Evolutionary conservation across 1,139 yeast genomes (phyloP).

Genomic region (Zygoascus meyerae): DNA sequence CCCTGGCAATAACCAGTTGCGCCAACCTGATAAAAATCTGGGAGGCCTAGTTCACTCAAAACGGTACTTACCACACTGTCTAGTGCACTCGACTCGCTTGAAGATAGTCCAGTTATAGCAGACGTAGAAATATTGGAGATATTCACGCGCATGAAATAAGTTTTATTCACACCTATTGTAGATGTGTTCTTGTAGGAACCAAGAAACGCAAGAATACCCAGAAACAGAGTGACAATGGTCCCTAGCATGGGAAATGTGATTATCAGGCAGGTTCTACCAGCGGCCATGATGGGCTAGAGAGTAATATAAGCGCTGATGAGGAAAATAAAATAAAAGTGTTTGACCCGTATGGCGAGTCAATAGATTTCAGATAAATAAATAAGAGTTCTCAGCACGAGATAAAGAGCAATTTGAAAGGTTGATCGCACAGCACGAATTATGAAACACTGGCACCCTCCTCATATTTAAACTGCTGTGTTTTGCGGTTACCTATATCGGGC

Average conservation of each 20-base stretch:
- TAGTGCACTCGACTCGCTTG: conserved; percentile 15
- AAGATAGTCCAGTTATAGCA: conserved; percentile 19
- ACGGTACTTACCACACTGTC: conserved; percentile 16
- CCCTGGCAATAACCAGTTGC: conserved; percentile 77
- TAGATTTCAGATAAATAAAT: background rate
- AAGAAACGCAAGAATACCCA: conserved; percentile 38
- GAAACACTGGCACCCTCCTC: no score
- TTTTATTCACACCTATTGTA: conserved; percentile 29
- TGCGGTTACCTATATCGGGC: no score
- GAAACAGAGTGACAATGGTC: conserved; percentile 36
- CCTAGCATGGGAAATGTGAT: conserved; percentile 38
- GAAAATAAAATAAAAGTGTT: background rate
- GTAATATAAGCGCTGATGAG: background rate
- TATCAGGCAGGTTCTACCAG: conserved; percentile 31
- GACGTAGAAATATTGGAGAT: conserved; percentile 27
- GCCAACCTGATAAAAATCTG: conserved; percentile 58
- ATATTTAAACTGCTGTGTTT: no score
- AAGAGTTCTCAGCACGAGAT: background rate
- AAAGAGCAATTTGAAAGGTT: background rate
- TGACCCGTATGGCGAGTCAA: background rate
- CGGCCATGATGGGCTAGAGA: conserved; percentile 11
- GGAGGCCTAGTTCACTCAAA: conserved; percentile 42
- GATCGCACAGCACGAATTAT: background rate
- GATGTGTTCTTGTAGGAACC: conserved; percentile 36
- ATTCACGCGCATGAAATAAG: conserved; percentile 41